Evolutionary conservation across 805 yeast genomes (phyloP), one percentile per base, ranked within the genome.

Genomic region (Suhomyces canberraensis): DNA sequence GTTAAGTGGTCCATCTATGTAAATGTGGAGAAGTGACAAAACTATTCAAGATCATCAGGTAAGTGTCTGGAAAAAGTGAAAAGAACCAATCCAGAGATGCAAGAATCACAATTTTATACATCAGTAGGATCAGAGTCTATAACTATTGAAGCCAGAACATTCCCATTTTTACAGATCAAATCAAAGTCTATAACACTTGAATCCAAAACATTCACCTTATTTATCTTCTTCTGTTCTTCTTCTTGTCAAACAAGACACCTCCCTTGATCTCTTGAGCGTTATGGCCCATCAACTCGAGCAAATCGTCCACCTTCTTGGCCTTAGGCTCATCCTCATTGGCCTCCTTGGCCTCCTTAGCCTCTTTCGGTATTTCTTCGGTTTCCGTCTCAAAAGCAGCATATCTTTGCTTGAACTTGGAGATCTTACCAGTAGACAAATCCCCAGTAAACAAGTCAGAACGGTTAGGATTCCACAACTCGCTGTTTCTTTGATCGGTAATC

Each of bases 401-500:
- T 58, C 74, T 83, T 58, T 77, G 76, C 58, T 78, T 83, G 71
- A 84, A 85, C 59, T 76, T 81, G 60, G 75, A 79, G 52, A 90
- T 66, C 60, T 81, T 82, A 50, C 95, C 95, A 35, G 86, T 81
- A 11, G 93, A 85, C n/a, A 85, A 82, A 60, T 86, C 95, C 24
- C 78, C 73, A 30, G 81, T 75, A 35, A 76, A 76, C 50, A 86
- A 68, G 59, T 88, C 93, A 16, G 84, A 77, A 63, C 90, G 79
- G 44, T 84, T 76, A 35, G 89, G 87, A 62, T 93, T 93, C 96
- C 97, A 93, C 37, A 85, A 61, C 24, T 89, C 79, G 52, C 78
- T 80, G 52, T 85, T 86, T 64, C 96, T 79, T 71, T 85, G 95
- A 61, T 93, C 98, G 35, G 80, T 78, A 49, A 93, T 77, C 77